A percentile compares a stretch with the other conserved stretches of the same genome.
Evolutionary conservation across 2,329 filamentous ascomycete species (phyloP).

Genomic region (Penicillium polonicum): DNA sequence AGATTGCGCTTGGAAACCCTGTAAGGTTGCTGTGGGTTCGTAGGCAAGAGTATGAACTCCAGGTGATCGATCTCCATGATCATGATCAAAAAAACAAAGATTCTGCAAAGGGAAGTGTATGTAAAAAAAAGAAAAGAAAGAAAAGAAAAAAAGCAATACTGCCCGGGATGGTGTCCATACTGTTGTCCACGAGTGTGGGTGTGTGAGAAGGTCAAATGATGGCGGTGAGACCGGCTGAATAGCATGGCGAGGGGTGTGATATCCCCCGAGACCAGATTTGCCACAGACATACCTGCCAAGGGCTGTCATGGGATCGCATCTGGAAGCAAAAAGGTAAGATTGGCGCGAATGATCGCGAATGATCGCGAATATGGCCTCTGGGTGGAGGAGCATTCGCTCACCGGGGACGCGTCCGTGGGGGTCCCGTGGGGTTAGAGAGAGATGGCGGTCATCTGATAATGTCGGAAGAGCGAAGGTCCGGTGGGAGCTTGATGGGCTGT

Average conservation of each 20-base stretch:
- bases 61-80: background rate
- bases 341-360: background rate
- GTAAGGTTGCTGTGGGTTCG: background rate
- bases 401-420: slow-evolving; percentile 5
- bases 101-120: background rate
- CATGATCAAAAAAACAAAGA: background rate
- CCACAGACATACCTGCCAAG: slow-evolving; percentile 2
- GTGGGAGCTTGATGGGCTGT: background rate
- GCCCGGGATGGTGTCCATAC: background rate
- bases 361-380: background rate
- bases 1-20: background rate
- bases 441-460: background rate
- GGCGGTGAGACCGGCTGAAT: background rate
- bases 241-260: background rate
- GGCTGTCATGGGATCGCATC: slow-evolving; percentile 2
- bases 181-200: background rate
- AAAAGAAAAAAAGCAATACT: background rate
- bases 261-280: background rate
- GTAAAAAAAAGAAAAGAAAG: background rate
- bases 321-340: background rate
- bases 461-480: background rate
- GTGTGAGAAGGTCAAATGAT: background rate
- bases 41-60: background rate
- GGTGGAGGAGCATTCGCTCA: background rate
- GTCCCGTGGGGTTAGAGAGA: background rate